phyloP scores from a whole-genome alignment of 805 yeast genomes.

The Wickerhamomyces strasburgensis region DNA sequence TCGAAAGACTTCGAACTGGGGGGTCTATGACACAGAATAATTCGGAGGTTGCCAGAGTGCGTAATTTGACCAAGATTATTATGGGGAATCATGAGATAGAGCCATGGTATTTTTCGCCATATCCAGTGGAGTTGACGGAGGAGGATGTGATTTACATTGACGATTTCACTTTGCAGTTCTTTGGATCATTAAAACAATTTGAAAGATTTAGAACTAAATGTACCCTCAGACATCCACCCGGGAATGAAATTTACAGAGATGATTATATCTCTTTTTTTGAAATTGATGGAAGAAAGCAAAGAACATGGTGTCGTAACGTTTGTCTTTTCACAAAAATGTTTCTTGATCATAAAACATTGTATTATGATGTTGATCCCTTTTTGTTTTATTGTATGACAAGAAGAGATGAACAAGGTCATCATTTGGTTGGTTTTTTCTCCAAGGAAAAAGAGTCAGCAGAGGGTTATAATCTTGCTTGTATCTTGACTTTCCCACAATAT shows the following conservation, averaged over 20 bases:
- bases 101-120: constrained; percentile 99
- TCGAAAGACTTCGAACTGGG: constrained; percentile 85
- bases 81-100: constrained; percentile 91
- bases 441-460: constrained; percentile 97
- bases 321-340: constrained; percentile 88
- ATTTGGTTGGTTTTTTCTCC: constrained; percentile 92
- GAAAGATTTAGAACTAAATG: constrained; percentile 87
- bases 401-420: constrained; percentile 88
- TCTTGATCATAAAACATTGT: constrained; percentile 91
- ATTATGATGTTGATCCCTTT: constrained; percentile 98
- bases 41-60: constrained; percentile 81
- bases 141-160: constrained; percentile 87
- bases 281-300: constrained; percentile 92
- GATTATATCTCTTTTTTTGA: constrained; percentile 92
- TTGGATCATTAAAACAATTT: constrained; percentile 85
- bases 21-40: constrained; percentile 96
- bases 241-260: constrained; percentile 94
- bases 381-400: constrained; percentile 93
- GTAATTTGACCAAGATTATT: constrained; percentile 72
- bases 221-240: constrained; percentile 94
- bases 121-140: constrained; percentile 91
- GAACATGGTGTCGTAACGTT: constrained; percentile 95
- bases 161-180: constrained; percentile 85
- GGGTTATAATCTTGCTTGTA: constrained; percentile 94
- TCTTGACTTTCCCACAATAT: constrained; percentile 90